Percentiles rank a stretch among this genome's conserved stretches.
Evolutionary conservation across 495 filamentous ascomycete species (phyloP).

Genomic region (Geoglossum glabrum): DNA sequence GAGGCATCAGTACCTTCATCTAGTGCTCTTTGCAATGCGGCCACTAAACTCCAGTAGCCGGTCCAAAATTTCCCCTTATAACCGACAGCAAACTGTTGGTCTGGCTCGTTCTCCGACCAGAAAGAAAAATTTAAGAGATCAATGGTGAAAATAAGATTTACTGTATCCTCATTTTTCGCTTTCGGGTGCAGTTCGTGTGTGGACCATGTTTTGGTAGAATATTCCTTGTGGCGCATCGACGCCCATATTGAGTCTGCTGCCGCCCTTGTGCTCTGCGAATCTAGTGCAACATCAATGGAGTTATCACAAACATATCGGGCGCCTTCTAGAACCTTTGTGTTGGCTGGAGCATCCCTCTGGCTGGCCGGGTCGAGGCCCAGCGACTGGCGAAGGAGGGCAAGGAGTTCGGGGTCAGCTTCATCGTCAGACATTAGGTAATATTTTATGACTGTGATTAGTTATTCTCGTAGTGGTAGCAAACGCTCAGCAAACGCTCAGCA

Average conservation of each 20-base stretch:
- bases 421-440: slow-evolving; percentile 31
- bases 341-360: slow-evolving; percentile 17
- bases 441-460: neutral
- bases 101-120: slow-evolving; percentile 50
- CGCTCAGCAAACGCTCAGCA: no score
- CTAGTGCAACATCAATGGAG: slow-evolving; percentile 75
- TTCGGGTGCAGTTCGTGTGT: slow-evolving; percentile 83
- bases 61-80: slow-evolving; percentile 72
- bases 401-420: slow-evolving; percentile 70
- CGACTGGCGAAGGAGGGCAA: slow-evolving; percentile 69
- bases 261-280: slow-evolving; percentile 54
- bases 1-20: slow-evolving; percentile 47
- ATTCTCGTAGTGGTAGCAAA: neutral
- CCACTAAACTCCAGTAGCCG: slow-evolving; percentile 89
- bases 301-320: slow-evolving; percentile 84
- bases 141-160: slow-evolving; percentile 92
- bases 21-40: slow-evolving; percentile 62
- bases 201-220: slow-evolving; percentile 70
- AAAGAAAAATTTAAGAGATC: slow-evolving; percentile 93
- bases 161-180: slow-evolving; percentile 44
- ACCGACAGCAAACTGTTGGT: slow-evolving; percentile 54
- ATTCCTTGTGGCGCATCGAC: slow-evolving; percentile 64
- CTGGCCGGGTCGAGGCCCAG: slow-evolving; percentile 18
- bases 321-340: slow-evolving; percentile 63
- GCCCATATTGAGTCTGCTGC: slow-evolving; percentile 61